Evolutionary conservation across 176 grass and related monocot species (phyloP).

Genomic region (Oryza officinalis): DNA sequence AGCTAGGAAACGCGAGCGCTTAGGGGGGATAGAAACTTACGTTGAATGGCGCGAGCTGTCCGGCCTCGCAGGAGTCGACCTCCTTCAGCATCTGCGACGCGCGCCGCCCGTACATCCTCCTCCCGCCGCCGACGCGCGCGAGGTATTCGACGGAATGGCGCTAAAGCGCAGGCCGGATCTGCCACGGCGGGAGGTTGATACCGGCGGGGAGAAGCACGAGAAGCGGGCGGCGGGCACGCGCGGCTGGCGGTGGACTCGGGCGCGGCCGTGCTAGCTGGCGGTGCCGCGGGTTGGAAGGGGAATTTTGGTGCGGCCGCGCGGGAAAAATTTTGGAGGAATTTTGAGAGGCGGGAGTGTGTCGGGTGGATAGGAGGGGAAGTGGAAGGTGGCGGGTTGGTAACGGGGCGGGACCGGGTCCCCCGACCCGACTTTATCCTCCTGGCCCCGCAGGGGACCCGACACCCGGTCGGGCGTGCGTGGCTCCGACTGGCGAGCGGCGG

Average conservation of each 20-base stretch:
- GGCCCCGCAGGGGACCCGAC: too few relatives aligned
- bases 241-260: background rate
- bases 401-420: too few relatives aligned
- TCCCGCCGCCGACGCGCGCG: constrained; percentile 1
- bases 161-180: background rate
- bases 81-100: constrained; percentile 79
- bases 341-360: background rate
- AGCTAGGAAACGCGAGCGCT: background rate
- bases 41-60: constrained; percentile 67
- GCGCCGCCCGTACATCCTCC: constrained; percentile 71
- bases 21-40: constrained; percentile 27
- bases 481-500: too few relatives aligned
- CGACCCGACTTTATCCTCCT: too few relatives aligned
- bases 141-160: constrained; percentile 41
- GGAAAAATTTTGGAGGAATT: constrained; percentile 15
- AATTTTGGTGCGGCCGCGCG: constrained; percentile 33
- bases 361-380: background rate
- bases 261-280: background rate
- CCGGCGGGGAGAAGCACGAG: background rate
- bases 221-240: background rate
- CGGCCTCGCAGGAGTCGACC: constrained; percentile 70
- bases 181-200: background rate
- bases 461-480: too few relatives aligned
- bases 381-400: too few relatives aligned
- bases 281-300: background rate